These are phyloP conservation scores for Phaeosphaeriaceae sp. DNA, from an alignment of 2,329 filamentous ascomycete genomes.

Conservation along the genomic window DNA sequence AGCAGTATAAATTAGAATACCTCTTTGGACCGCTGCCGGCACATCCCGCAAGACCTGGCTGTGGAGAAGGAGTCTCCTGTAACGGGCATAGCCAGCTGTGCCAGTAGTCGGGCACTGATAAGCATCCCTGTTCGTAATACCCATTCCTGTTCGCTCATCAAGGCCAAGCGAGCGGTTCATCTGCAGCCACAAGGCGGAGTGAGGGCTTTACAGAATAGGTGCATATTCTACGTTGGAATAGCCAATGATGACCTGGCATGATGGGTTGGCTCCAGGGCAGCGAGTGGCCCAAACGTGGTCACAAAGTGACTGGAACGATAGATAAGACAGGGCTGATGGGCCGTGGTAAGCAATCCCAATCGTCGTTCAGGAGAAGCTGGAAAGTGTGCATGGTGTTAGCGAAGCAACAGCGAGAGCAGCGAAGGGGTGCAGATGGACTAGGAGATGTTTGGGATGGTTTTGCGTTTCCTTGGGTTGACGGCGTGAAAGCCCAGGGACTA, in stretches of 20 bases:
- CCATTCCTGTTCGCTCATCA: slow-evolving; percentile 21
- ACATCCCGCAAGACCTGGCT: slow-evolving; percentile 31
- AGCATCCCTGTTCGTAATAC: slow-evolving; percentile 32
- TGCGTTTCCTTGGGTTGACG: too few species aligned
- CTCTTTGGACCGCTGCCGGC: slow-evolving; percentile 33
- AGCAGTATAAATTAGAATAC: slow-evolving; percentile 37
- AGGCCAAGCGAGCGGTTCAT: slow-evolving; percentile 27
- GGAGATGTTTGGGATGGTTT: not conserved
- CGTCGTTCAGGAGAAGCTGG: slow-evolving; percentile 22
- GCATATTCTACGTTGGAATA: slow-evolving; percentile 13
- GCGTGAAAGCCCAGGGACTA: too few species aligned
- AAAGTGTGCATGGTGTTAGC: not conserved
- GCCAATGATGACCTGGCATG: slow-evolving; percentile 20
- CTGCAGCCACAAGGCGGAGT: slow-evolving; percentile 30
- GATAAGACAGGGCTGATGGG: slow-evolving; percentile 32
- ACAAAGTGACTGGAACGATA: slow-evolving; percentile 16
- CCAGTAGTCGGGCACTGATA: slow-evolving; percentile 39
- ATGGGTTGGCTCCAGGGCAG: slow-evolving; percentile 7
- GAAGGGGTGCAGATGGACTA: not conserved
- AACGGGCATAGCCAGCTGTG: slow-evolving; percentile 27
- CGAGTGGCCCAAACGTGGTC: slow-evolving; percentile 15
- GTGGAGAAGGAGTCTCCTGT: slow-evolving; percentile 30
- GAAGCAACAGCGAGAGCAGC: not conserved
- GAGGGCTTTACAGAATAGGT: slow-evolving; percentile 16
- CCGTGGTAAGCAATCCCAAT: slow-evolving; percentile 35